A percentile compares a stretch with the other conserved stretches of the same genome.
Conservation (phyloP, 345 rosid species). For the Eucalyptus guilfoylei region DNA sequence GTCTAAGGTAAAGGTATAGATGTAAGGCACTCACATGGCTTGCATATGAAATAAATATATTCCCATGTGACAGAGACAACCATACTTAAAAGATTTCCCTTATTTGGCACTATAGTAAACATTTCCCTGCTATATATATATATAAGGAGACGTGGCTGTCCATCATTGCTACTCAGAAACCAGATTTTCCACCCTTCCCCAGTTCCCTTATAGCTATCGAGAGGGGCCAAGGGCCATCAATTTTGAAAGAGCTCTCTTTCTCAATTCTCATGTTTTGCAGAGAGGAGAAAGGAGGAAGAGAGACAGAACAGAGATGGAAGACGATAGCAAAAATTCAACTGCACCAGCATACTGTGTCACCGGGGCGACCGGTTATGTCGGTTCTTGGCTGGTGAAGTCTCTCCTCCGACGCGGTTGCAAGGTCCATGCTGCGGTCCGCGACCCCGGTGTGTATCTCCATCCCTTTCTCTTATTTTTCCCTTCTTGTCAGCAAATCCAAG, state of each 20-base stretch:
- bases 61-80: neutral
- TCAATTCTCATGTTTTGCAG: neutral
- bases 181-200: neutral
- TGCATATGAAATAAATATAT: neutral
- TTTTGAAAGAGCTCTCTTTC: neutral
- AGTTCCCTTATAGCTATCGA: neutral
- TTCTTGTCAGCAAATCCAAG: neutral
- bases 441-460: conserved; percentile 30
- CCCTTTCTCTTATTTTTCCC: neutral
- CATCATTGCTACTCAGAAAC: neutral
- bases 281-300: neutral
- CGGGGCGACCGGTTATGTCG: conserved; percentile 65
- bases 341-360: conserved; percentile 45
- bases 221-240: neutral
- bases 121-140: too few species aligned
- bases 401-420: conserved; percentile 43
- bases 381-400: conserved; percentile 71
- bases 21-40: neutral
- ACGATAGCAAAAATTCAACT: neutral
- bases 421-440: conserved; percentile 70
- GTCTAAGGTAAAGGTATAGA: neutral
- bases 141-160: neutral
- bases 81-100: neutral
- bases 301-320: neutral
- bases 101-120: neutral